Evolutionary conservation across 2,329 filamentous ascomycete species (phyloP), one percentile per base, ranked within the genome.

Genomic region (Calonectria pteridis): DNA sequence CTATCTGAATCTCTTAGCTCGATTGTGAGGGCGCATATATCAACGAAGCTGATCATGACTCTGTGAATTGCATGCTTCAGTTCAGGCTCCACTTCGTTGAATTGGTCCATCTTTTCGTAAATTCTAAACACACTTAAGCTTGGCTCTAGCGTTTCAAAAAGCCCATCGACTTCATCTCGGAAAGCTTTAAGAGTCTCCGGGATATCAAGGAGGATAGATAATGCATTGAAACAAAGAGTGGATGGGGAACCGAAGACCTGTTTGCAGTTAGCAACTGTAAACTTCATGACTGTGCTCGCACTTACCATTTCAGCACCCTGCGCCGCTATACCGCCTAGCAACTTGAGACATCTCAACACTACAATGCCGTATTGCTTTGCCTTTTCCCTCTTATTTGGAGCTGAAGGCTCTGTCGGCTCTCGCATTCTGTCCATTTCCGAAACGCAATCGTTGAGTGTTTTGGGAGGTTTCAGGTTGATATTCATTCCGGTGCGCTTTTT

Each of bases 61-160:
- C 31, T 59, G 23, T 59, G 55, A 4, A 59, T 59, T 16, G 55
- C 55, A 18, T 59, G 55, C 23, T 59, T 59, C 6, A 59, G 55
- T 9, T 59, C 55, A 26, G 55, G 33, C 33, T 59, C 55, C 33
- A 59, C 55, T 9, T 59, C 55, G 14, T 59, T 59, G 55, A 59
- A 59, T 28, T 59, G 55, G 11, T 59, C 55, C 55, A 59, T 59
- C 55, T 59, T 59, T 28, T 59, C 55, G n/a, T 59, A 59, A 33
- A 59, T 59, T 26, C 55, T 23, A 23, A 59, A 59, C 20, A 59
- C 55, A 18, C 55, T 59, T 3, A 59, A 33, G 28, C 55, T 59
- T 26, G 55, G 55, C 6, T 59, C 55, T 13, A 59, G n/a, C 4
- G 55, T 59, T 28, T 59, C 55, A 28, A 59, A 59, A 28, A 59